These are phyloP conservation scores for Populus ilicifolia DNA, from an alignment of 345 rosid genomes.

Conservation along the genomic window DNA sequence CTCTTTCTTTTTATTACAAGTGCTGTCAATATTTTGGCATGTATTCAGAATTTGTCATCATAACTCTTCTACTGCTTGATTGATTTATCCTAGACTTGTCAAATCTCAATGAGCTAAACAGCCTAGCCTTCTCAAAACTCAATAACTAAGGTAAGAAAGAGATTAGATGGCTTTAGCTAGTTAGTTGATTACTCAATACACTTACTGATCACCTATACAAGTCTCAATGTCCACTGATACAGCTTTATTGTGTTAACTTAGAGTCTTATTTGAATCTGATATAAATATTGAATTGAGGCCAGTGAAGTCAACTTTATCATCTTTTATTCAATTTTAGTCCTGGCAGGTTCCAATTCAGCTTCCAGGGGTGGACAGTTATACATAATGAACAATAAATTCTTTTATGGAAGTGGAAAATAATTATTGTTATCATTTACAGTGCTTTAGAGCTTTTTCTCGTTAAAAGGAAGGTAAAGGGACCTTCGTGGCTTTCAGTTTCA, in stretches of 20 bases:
- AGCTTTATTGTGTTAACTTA: not conserved
- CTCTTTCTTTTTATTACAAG: not conserved
- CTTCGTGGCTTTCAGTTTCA: conserved; percentile 85
- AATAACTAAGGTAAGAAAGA: not conserved
- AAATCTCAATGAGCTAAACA: too few species aligned
- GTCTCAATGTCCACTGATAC: not conserved
- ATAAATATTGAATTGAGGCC: not conserved
- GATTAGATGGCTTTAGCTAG: not conserved
- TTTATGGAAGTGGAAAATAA: not conserved
- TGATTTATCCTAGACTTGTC: not conserved
- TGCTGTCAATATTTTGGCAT: conserved; percentile 12
- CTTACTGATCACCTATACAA: not conserved
- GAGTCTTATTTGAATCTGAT: not conserved
- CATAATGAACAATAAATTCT: not conserved
- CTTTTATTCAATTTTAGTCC: not conserved
- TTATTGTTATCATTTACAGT: conserved; percentile 44
- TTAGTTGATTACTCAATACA: not conserved
- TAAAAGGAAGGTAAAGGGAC: conserved; percentile 85
- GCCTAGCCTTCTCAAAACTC: not conserved
- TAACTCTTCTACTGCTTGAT: not conserved
- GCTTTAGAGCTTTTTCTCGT: conserved; percentile 93
- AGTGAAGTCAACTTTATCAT: not conserved
- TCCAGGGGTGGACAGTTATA: not conserved
- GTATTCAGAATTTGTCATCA: not conserved
- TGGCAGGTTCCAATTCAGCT: not conserved